Evolutionary conservation across 306 rosid genomes (phyloP).

Genomic region (barrel medic (Medicago truncatula)): DNA sequence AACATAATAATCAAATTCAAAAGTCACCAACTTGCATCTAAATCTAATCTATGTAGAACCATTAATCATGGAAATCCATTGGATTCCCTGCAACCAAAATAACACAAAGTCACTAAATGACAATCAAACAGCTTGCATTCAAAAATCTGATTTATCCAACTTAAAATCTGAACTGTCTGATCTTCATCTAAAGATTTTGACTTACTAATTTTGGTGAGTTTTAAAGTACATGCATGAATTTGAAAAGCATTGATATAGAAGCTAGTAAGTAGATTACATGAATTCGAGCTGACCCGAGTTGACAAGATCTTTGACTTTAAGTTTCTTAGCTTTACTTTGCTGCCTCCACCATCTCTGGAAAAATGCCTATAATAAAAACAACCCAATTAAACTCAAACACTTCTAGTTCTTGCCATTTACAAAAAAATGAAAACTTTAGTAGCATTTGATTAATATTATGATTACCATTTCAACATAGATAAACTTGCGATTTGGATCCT

Average conservation of each 20-base stretch:
- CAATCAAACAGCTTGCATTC: not conserved
- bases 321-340: slow-evolving; percentile 66
- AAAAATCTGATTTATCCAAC: not conserved
- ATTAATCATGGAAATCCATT: not conserved
- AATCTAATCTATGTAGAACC: not conserved
- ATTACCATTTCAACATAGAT: slow-evolving; percentile 78
- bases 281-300: slow-evolving; percentile 80
- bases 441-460: not conserved
- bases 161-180: not conserved
- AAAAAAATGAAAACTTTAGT: not conserved
- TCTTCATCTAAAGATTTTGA: not conserved
- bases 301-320: slow-evolving; percentile 74
- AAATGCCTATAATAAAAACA: slow-evolving; percentile 59
- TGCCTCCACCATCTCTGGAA: slow-evolving; percentile 93
- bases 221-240: slow-evolving; percentile 16
- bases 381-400: slow-evolving; percentile 21
- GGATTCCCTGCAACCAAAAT: not conserved
- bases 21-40: slow-evolving; percentile 30
- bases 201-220: not conserved
- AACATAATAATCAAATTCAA: slow-evolving; percentile 14
- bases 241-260: not conserved
- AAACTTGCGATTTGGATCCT: slow-evolving; percentile 76
- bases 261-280: slow-evolving; percentile 56
- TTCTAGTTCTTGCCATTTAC: not conserved
- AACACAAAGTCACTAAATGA: not conserved